A percentile compares a stretch with the other conserved stretches of the same genome.
Evolutionary conservation across 345 rosid genomes (phyloP).

Genomic region (Citrus sinensis): DNA sequence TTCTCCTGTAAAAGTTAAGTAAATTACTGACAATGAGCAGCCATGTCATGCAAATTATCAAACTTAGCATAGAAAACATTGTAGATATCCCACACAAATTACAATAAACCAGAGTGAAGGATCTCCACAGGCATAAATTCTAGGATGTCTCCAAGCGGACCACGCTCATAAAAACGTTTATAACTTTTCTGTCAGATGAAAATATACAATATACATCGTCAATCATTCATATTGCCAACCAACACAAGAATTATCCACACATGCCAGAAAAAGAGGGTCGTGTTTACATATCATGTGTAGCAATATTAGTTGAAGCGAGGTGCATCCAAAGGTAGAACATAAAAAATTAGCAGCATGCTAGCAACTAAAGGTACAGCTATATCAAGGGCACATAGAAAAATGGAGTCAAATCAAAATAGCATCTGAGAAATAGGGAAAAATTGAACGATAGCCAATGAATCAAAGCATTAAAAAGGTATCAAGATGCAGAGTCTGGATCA

Average conservation of each 20-base stretch:
- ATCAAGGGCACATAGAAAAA: background rate
- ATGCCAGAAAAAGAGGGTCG: background rate
- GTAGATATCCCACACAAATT: background rate
- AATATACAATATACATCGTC: background rate
- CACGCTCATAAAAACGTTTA: background rate
- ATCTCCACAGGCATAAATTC: background rate
- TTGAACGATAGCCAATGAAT: background rate
- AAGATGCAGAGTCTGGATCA: background rate
- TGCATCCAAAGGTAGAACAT: background rate
- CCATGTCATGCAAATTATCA: background rate
- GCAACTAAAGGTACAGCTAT: background rate
- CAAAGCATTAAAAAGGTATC: background rate
- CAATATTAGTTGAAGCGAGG: background rate
- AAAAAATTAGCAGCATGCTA: background rate
- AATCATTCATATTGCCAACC: background rate
- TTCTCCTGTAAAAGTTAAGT: conserved; percentile 48
- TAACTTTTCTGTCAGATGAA: background rate
- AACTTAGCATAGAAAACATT: conserved; percentile 5
- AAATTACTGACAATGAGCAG: background rate
- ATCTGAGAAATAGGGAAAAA: background rate
- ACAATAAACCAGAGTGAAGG: background rate
- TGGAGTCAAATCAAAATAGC: background rate
- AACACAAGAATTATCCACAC: background rate
- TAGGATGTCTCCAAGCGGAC: background rate
- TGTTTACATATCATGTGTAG: background rate